Conservation (phyloP, 2,329 filamentous ascomycete genomes). For the Paraphaeosphaeria minitans region DNA sequence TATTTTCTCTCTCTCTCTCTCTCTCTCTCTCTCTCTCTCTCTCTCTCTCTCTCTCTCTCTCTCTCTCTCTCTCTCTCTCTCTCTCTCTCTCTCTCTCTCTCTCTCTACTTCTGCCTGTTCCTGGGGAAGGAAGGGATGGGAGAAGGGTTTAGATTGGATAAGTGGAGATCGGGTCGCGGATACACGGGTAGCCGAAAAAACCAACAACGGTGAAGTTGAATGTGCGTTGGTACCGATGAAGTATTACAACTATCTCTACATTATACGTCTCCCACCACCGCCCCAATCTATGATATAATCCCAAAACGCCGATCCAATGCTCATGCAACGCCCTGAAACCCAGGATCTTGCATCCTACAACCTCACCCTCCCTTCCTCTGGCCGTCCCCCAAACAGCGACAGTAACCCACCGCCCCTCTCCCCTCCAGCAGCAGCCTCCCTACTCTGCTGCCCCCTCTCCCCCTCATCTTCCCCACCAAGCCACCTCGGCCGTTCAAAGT, state of each 20-base stretch:
- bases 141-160: too few relatives aligned
- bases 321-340: neutral
- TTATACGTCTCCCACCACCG: neutral
- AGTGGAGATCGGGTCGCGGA: too few relatives aligned
- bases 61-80: too few relatives aligned
- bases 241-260: neutral
- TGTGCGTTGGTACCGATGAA: neutral
- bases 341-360: conserved; percentile 19
- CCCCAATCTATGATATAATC: neutral
- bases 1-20: too few relatives aligned
- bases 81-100: too few relatives aligned
- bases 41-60: too few relatives aligned
- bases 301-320: neutral
- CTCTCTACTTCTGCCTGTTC: too few relatives aligned
- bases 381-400: conserved; percentile 41
- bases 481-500: conserved; percentile 74
- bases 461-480: conserved; percentile 63
- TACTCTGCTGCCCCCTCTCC: conserved; percentile 12
- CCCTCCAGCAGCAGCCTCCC: conserved; percentile 9
- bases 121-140: too few relatives aligned
- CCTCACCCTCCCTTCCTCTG: conserved; percentile 41
- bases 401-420: conserved; percentile 28
- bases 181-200: too few relatives aligned
- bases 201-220: neutral
- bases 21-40: too few relatives aligned